phyloP scores from a whole-genome alignment of 2,329 filamentous ascomycete genomes.

The Teratosphaeria destructans region DNA sequence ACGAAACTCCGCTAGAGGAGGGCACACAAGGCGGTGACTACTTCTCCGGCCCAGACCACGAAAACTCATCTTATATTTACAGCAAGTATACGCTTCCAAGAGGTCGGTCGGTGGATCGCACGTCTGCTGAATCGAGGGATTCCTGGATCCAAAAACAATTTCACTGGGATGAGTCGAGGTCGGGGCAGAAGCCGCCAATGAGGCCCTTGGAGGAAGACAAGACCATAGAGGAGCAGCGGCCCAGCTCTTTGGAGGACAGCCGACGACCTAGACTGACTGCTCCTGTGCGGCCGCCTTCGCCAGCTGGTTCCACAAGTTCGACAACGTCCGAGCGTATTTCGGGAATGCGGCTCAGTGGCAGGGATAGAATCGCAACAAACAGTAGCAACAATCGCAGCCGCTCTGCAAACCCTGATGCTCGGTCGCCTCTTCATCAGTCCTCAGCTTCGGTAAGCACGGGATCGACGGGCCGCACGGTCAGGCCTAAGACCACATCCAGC shows the following conservation, averaged over 20 bases:
- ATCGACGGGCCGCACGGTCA: constrained; percentile 35
- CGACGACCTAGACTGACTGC: background rate
- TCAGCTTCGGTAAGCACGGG: constrained; percentile 24
- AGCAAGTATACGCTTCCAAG: constrained; percentile 75
- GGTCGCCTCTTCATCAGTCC: constrained; percentile 17
- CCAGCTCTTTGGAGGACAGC: background rate
- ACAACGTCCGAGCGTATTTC: constrained; percentile 5
- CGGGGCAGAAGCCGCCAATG: background rate
- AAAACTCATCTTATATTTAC: constrained; percentile 69
- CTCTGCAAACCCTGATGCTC: constrained; percentile 19
- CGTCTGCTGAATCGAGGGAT: constrained; percentile 50
- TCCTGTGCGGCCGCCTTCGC: constrained; percentile 4
- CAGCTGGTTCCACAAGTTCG: constrained; percentile 1
- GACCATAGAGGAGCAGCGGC: background rate
- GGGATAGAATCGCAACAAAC: constrained; percentile 4
- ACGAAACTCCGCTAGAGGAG: background rate
- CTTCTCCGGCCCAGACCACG: background rate
- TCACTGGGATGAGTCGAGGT: constrained; percentile 45
- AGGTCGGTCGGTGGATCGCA: constrained; percentile 64
- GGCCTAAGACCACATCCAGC: constrained; percentile 34
- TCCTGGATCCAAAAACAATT: constrained; percentile 39
- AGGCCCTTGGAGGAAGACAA: background rate
- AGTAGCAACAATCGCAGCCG: constrained; percentile 16
- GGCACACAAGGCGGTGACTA: constrained; percentile 5
- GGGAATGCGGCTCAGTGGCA: constrained; percentile 3